Evolutionary conservation across 1,139 yeast species (phyloP), one percentile per base, ranked within the genome.

Genomic region (Blastobotrys aristatus): DNA sequence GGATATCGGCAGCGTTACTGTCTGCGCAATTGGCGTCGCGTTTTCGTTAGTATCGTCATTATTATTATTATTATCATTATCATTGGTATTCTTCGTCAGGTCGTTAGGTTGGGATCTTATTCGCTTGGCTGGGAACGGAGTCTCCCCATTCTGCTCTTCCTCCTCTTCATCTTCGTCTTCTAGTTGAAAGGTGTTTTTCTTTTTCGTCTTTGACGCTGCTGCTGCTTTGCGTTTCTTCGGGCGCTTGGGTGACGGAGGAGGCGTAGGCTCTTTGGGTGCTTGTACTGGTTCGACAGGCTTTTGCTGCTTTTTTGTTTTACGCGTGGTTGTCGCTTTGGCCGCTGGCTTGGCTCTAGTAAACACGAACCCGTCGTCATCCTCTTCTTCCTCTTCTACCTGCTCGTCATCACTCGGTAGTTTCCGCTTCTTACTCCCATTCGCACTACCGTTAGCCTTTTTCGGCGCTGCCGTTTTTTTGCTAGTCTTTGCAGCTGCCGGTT

Each of bases 1-100:
- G 26, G 66, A 58, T n/a, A 64, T 49, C 1, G 74, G 73, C 29
- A 72, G 53, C 14, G 71, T 57, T 18, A 69, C 49, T 37, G 65
- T 49, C 10, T 33, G 40, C 27, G 21, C 26, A 21, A 40, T 35
- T 2, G 50, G 44, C 17, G 53, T 50, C 14, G 51, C 38, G 18
- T 48, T 44, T 13, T 2, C 22, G 11, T n/a, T 7, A 11, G 50
- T 46, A 35, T 38, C 43, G 13, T 44, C 46, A 24, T 46, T 48
- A 17, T 52, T 41, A 17, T 50, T 49, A 32, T 24, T 48, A 17
- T 17, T 41, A 26, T 40, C 36, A 17, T 17, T 41, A 26, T 36
- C 32, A 24, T 32, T n/a, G n/a, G 18, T 22, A 20, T 34, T 33
- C 5, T 16, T 34, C 38, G 26, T 34, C 24, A 34, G 2, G 21